Base-by-base conservation (phyloP, 2,329 filamentous ascomycete genomes). In the Zasmidium angulare region DNA sequence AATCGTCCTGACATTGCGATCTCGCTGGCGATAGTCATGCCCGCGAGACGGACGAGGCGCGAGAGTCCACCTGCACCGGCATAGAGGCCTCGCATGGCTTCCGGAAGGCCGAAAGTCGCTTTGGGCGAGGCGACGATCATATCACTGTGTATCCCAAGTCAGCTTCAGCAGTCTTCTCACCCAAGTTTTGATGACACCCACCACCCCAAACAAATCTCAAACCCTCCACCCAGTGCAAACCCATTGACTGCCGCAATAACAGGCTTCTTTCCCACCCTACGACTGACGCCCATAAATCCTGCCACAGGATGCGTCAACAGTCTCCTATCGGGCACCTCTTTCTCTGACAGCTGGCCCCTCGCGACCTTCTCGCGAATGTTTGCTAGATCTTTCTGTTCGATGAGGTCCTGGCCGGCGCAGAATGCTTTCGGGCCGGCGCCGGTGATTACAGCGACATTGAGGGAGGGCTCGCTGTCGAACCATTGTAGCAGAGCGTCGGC, bases 211-310 rank as follows among this genome's bases (percentile, higher is more conserved):
- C 79, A 77, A 64, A 84, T 81, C 71, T 86, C 83, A 63, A 84
- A 84, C 0, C 83, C 84, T 3, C 83, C 84, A 0, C 84, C 84
- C 50, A 84, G 73, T 1, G 82, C 82, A 60, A 81, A 78, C 0
- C 84, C 84, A 71, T 86, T 86, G 2, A 85, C 82, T 1, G 84
- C 84, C 9, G 82, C 83, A 68, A 86, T 83, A 49, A 86, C 77
- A 1, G 84, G 84, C 71, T 86, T 86, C 75, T 84, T 86, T 0
- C 86, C 85, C 12, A 72, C 72, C 12, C 86, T 76, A 46, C 81
- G 75, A 46, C 81, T 84, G 14, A 88, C 69, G 0, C 83, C 85
- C 40, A 76, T 80, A 67, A 86, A 84, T 0, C 84, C 85, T 1
- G 74, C 73, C 2, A 63, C 51, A 7, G 68, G 68, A 58, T 71